These are phyloP conservation scores for Paramecium sexaurelia DNA, from an alignment of 73 alveolate genomes.

Conservation along the genomic window DNA sequence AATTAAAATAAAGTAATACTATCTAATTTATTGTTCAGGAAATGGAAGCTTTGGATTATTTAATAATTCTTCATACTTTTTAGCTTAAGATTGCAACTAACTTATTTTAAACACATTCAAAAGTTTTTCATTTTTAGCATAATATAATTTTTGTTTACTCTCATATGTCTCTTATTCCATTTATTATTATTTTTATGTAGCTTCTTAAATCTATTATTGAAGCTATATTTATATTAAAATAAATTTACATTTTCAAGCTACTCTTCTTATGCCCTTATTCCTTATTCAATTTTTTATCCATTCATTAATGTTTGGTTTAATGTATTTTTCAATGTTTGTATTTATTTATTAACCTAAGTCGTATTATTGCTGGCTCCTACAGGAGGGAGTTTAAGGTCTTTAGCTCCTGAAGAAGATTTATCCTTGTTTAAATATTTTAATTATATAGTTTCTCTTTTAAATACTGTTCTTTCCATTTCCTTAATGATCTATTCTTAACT, in stretches of 20 bases:
- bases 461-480: conserved; percentile 98
- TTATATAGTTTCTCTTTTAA: conserved; percentile 95
- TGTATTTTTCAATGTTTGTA: conserved; percentile 81
- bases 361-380: conserved; percentile 58
- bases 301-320: conserved; percentile 85
- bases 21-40: conserved; percentile 51
- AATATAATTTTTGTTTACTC: not conserved
- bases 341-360: conserved; percentile 79
- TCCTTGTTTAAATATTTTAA: conserved; percentile 91
- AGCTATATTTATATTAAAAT: not conserved
- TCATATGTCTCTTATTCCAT: conserved; percentile 57
- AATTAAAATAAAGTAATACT: not conserved
- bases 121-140: not conserved
- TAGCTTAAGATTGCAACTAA: conserved; percentile 52
- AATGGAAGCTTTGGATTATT: conserved; percentile 36
- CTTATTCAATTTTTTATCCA: conserved; percentile 78
- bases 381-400: conserved; percentile 54
- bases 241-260: conserved; percentile 58
- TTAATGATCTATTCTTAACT: conserved; percentile 93
- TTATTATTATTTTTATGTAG: conserved; percentile 22
- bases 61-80: conserved; percentile 59
- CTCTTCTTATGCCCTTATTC: conserved; percentile 71
- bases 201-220: conserved; percentile 50
- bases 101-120: conserved; percentile 59
- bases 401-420: conserved; percentile 74